These are phyloP conservation scores for Coelastrella sp. DNA, from an alignment of 139 green algal species.

Conservation along the genomic window DNA sequence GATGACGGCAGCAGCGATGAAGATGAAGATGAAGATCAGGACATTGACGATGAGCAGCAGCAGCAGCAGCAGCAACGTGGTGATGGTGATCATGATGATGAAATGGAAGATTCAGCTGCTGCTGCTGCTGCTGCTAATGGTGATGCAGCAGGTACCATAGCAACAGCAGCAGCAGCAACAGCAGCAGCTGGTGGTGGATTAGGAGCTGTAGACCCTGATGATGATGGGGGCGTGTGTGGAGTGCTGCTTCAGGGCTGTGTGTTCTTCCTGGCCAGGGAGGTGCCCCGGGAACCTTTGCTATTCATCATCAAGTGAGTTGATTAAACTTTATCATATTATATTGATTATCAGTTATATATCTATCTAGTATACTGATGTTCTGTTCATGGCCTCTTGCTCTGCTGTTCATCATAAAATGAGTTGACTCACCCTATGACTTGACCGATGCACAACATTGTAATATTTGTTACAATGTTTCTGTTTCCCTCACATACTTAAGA, in stretches of 20 bases:
- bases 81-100: conserved; percentile 1
- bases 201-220: conserved; percentile 63
- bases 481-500: neutral
- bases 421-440: too few relatives aligned
- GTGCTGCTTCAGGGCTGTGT: conserved; percentile 88
- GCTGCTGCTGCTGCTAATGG: neutral
- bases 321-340: too few relatives aligned
- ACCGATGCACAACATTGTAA: too few relatives aligned
- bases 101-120: neutral
- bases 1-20: conserved; percentile 28
- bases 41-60: conserved; percentile 21
- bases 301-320: conserved; percentile 84
- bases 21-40: conserved; percentile 3
- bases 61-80: conserved; percentile 47
- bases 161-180: neutral
- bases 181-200: conserved; percentile 69
- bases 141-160: neutral
- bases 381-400: neutral
- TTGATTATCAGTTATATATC: too few relatives aligned
- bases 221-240: conserved; percentile 81
- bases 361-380: too few relatives aligned
- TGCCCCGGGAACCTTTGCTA: conserved; percentile 91
- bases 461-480: too few relatives aligned
- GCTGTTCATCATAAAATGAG: neutral
- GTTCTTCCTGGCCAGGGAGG: conserved; percentile 94